Base-by-base conservation (phyloP, 78 protist species). In the Parvularia atlantis region DNA sequence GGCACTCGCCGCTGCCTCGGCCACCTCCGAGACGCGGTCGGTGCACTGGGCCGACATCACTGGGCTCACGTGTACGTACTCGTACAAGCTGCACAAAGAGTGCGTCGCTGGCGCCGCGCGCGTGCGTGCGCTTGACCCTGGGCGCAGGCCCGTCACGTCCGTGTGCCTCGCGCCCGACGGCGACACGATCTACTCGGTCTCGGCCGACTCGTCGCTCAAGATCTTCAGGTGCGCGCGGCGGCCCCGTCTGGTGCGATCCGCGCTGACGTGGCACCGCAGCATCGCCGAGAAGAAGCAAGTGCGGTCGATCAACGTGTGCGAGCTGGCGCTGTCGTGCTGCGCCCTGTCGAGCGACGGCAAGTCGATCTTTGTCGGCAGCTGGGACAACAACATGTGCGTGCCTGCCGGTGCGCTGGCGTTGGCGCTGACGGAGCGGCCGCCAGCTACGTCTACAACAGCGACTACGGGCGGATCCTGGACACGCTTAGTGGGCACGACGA, bases 361-460 rank as follows among this genome's bases (percentile, higher is more conserved):
- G 57, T 39, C 71, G 6, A 62, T 83, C 40, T 36, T 82, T 1
- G 69, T 84, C 24, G 92, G 87, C 19, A 46, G 81, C 14, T 84
- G 92, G 92, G 92, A 84, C 61, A 81, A 84, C 66, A 66, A 74
- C 57, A 50, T 86, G 75, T 78, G 59, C 33, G 41, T 40, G 83
- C 48, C 0, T 1, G 30, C 24, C 41, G 26, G 40, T 36, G 26
- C 7, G 22, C 11, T 1, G 17, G 39, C 30, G 5, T 9, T 75
- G 3, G 24, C 11, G 39, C 33, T 60, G 65, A 2, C 1, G 28
- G 26, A 7, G n/a, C 28, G 19, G 14, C 43, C 36, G 26, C 26
- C 31, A 63, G 74, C 36, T 84, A 84, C 66, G 41, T 75, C 48
- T 87, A 87, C 64, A 66, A 80, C 20, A 75, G 57, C 26, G 80